Conservation (phyloP, 108 stramenopile species). For the Skeletonema potamos region DNA sequence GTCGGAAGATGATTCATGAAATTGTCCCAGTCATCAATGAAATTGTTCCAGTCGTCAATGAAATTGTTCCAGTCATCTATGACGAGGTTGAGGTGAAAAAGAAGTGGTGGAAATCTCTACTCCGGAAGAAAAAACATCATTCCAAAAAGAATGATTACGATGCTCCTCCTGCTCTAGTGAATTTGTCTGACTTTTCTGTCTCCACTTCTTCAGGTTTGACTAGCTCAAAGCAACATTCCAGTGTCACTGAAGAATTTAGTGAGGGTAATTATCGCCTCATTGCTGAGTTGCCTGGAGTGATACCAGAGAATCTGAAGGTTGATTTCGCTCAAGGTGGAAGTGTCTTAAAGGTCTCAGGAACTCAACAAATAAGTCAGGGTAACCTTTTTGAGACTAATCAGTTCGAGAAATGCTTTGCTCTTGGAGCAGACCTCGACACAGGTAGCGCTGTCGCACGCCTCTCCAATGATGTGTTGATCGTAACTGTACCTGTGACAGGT, state of each 20-base stretch:
- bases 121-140: background rate
- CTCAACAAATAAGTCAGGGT: background rate
- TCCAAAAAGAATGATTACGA: background rate
- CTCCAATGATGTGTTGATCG: conserved; percentile 15
- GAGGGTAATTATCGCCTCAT: background rate
- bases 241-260: background rate
- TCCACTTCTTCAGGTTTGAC: background rate
- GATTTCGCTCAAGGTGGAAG: background rate
- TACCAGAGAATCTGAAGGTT: background rate
- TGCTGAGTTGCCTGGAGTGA: background rate
- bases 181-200: background rate
- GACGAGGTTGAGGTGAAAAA: background rate
- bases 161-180: background rate
- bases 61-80: background rate
- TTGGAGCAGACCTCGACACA: background rate
- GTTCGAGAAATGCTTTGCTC: background rate
- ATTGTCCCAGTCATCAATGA: background rate
- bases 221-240: background rate
- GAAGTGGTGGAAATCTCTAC: background rate
- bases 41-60: background rate
- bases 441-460: conserved; percentile 11
- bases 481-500: conserved; percentile 26
- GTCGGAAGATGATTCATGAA: background rate
- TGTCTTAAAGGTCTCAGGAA: background rate
- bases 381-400: background rate